phyloP scores from a whole-genome alignment of 2,329 filamentous ascomycete genomes.

The Madurella fahalii region DNA sequence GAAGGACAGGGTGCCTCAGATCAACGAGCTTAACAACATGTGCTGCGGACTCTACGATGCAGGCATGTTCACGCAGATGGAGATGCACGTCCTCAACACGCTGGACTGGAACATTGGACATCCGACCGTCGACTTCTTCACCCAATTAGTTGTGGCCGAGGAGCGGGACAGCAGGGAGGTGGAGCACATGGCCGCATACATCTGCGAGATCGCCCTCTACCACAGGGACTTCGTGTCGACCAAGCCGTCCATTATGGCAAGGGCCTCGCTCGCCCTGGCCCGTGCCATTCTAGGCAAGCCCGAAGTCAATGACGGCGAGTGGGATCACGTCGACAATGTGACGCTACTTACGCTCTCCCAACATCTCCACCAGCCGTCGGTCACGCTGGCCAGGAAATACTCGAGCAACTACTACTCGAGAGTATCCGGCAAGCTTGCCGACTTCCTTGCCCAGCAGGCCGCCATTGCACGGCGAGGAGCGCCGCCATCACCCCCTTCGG shows the following conservation, averaged over 20 bases:
- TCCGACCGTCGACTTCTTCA: conserved; percentile 91
- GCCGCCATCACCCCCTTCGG: conserved; percentile 58
- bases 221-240: conserved; percentile 96
- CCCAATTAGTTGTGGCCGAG: conserved; percentile 81
- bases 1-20: conserved; percentile 97
- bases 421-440: conserved; percentile 52
- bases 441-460: conserved; percentile 57
- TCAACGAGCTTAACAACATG: conserved; percentile 97
- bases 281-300: conserved; percentile 79
- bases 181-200: conserved; percentile 91
- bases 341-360: conserved; percentile 59
- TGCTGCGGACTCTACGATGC: conserved; percentile 98
- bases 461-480: conserved; percentile 48
- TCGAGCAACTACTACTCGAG: conserved; percentile 50
- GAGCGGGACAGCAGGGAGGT: conserved; percentile 76
- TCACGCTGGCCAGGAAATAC: conserved; percentile 57
- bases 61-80: conserved; percentile 99
- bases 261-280: conserved; percentile 79
- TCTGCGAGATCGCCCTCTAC: conserved; percentile 92
- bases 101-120: conserved; percentile 95
- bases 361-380: conserved; percentile 55
- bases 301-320: conserved; percentile 71
- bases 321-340: conserved; percentile 68
- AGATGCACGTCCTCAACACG: conserved; percentile 98
- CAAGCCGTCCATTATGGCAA: conserved; percentile 84